A percentile compares a stretch with the other conserved stretches of the same genome.
phyloP scores from a whole-genome alignment of 768 basidiomycete genomes.

The Stropharia rugosoannulata region DNA sequence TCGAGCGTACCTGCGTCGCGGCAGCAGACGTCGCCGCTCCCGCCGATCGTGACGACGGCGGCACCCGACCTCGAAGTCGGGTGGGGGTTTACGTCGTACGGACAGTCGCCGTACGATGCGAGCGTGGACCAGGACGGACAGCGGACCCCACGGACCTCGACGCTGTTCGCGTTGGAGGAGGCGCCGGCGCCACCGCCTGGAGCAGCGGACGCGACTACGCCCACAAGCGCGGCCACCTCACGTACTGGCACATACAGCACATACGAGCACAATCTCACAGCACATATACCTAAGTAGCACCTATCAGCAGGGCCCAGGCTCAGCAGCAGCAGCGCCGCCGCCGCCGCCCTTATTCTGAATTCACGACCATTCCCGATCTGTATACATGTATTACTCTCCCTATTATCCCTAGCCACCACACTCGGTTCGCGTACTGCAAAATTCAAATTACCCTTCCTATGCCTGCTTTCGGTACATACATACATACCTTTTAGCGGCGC shows the following conservation, averaged over 20 bases:
- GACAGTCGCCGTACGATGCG: constrained; percentile 31
- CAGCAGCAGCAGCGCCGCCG: constrained; percentile 19
- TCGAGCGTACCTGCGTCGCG: too few relatives aligned
- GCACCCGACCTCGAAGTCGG: constrained; percentile 21
- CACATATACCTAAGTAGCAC: too few relatives aligned
- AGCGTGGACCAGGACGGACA: constrained; percentile 12
- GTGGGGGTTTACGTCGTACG: constrained; percentile 43
- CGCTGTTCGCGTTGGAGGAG: constrained; percentile 23
- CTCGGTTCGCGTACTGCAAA: too few relatives aligned
- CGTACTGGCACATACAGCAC: constrained; percentile 8
- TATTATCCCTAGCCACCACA: too few relatives aligned
- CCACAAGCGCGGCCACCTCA: neutral
- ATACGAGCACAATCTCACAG: constrained; percentile 15
- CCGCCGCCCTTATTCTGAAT: constrained; percentile 13
- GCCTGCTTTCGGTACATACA: too few relatives aligned
- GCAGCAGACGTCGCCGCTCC: neutral
- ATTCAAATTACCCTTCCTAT: too few relatives aligned
- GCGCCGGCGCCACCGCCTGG: constrained; percentile 27
- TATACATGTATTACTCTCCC: constrained; percentile 13
- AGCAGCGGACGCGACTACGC: constrained; percentile 1
- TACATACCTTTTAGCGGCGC: too few relatives aligned
- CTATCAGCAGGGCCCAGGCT: constrained; percentile 17
- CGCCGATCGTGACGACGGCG: neutral
- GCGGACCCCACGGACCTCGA: constrained; percentile 29
- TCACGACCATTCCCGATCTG: constrained; percentile 8